Evolutionary conservation across 768 basidiomycete genomes (phyloP).

Genomic region (Lyophyllum semitale): DNA sequence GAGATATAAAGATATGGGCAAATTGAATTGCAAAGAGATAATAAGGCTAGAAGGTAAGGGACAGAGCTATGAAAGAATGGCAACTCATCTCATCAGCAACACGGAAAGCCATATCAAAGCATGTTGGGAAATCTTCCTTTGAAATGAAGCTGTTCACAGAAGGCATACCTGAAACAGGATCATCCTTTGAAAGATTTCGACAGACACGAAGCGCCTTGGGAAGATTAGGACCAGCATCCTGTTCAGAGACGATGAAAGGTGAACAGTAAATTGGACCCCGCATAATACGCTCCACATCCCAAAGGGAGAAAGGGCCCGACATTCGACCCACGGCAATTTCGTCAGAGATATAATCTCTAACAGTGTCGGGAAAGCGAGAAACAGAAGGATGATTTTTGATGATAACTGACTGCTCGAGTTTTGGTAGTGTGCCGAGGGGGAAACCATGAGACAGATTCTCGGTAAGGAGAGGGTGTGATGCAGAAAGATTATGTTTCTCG

Average conservation of each 20-base stretch:
- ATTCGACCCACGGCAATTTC: neutral
- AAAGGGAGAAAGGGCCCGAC: neutral
- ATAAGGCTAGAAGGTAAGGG: no score
- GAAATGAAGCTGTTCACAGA: constrained; percentile 18
- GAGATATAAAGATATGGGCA: no score
- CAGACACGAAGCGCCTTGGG: constrained; percentile 19
- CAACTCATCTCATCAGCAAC: neutral
- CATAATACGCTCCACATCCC: constrained; percentile 20
- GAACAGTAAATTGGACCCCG: constrained; percentile 25
- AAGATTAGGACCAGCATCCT: constrained; percentile 3
- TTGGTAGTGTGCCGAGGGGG: constrained; percentile 25
- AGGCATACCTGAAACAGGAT: neutral
- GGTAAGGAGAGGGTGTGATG: constrained; percentile 15
- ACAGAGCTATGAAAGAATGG: no score
- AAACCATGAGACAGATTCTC: constrained; percentile 22
- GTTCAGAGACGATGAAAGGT: constrained; percentile 19
- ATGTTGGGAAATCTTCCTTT: neutral
- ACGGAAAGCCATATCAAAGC: neutral
- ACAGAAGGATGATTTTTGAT: constrained; percentile 1
- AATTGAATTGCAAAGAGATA: no score
- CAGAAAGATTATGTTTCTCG: neutral
- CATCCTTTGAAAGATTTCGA: constrained; percentile 19
- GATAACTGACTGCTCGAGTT: neutral
- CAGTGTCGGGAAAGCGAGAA: neutral
- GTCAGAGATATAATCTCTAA: neutral